Evolutionary conservation across 805 yeast species (phyloP), one percentile per base, ranked within the genome.

Genomic region (Sugiyamaella lignohabitans): DNA sequence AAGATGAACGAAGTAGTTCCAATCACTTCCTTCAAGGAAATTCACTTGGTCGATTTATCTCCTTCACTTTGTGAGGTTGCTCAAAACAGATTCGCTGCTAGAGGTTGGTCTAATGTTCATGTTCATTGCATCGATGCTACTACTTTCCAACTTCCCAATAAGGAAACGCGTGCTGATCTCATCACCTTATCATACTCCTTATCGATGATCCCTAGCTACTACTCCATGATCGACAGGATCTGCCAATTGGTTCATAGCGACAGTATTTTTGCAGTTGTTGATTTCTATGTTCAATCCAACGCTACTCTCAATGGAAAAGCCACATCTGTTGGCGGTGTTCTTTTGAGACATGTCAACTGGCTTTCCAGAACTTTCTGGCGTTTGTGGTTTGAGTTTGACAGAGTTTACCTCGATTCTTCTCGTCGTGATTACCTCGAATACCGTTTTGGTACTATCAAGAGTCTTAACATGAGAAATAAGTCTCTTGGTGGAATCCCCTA

Each of bases 391-490:
- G 95, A 85, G 64, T 82, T 82, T 45, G 95, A 85, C 64, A 75
- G 81, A 47, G 94, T 85, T 2, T 82, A 78, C 57, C 72, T 85
- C 54, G 94, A 85, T 60, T 79, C 88, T 27, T 75, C 87, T 5
- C 78, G 94, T 68, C 78, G 95, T 67, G 87, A 82, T 59, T 85
- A 84, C 65, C 72, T 86, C 57, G 95, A 85, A 64, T 84, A 86
- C 66, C 75, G 77, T 58, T 85, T 85, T 58, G 94, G 94, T 27
- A 86, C 94, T 18, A 66, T 86, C 59, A 85, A 86, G 66, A 77
- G 87, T 2, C 63, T 83, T 55, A 85, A 86, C 61, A 65, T 78
- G 48, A 76, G 76, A 68, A 86, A 85, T 69, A 73, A 67, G 50
- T 63, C 67, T 4, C 69, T 86, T 45, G 94, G 94, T 16, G 74